Conservation (phyloP, 805 yeast genomes). For the Metschnikowia henanensis region DNA sequence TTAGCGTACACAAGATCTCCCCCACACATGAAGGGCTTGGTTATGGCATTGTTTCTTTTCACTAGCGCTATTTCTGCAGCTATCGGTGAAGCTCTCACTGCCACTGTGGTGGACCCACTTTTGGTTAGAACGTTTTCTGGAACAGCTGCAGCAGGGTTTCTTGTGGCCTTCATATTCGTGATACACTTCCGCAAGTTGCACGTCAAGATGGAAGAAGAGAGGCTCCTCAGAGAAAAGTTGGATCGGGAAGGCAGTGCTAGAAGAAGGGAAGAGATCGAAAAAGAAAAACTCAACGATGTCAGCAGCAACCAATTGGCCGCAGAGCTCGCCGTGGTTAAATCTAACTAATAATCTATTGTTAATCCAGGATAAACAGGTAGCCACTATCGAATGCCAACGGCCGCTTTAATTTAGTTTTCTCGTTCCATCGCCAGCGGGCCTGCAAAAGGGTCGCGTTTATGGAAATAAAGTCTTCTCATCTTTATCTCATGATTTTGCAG, state of each 20-base stretch:
- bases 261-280: background rate
- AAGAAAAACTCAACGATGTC: background rate
- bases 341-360: background rate
- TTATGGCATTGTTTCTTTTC: constrained; percentile 45
- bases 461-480: no score
- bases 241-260: background rate
- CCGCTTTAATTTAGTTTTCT: no score
- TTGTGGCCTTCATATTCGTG: constrained; percentile 33
- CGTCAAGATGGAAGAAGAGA: constrained; percentile 39
- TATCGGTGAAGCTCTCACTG: constrained; percentile 41
- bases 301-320: background rate
- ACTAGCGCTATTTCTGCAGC: constrained; percentile 51
- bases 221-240: constrained; percentile 14
- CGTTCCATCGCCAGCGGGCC: no score
- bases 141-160: constrained; percentile 36
- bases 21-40: constrained; percentile 49
- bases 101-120: constrained; percentile 41
- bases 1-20: constrained; percentile 55
- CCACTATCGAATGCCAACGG: no score
- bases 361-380: no score
- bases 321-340: constrained; percentile 8
- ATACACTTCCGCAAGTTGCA: constrained; percentile 42
- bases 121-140: constrained; percentile 45
- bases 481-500: constrained; percentile 5
- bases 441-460: no score